phyloP scores from a whole-genome alignment of 352 stramenopile species.

The Phytopythium ostracodes region DNA sequence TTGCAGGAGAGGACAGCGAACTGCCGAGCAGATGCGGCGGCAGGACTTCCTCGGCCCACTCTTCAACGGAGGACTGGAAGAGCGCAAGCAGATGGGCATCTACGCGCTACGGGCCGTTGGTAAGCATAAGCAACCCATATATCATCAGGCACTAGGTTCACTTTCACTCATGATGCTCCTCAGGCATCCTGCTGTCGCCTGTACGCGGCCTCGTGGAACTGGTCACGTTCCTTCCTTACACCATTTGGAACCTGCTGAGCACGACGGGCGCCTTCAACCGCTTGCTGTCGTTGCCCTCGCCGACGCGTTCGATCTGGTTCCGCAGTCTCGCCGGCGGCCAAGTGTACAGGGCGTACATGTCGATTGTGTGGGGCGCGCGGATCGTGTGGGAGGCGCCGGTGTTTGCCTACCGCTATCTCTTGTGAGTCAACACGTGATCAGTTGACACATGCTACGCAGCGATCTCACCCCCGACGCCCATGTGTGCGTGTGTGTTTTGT shows the following conservation, averaged over 20 bases:
- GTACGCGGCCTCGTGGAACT: slow-evolving; percentile 46
- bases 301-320: slow-evolving; percentile 41
- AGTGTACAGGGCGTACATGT: slow-evolving; percentile 45
- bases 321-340: slow-evolving; percentile 51
- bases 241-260: slow-evolving; percentile 38
- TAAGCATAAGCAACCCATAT: too few species aligned
- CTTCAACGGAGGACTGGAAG: slow-evolving; percentile 48
- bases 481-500: slow-evolving; percentile 6
- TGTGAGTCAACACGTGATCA: slow-evolving; percentile 35
- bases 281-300: slow-evolving; percentile 25
- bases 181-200: slow-evolving; percentile 52
- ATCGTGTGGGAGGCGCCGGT: slow-evolving; percentile 70
- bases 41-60: slow-evolving; percentile 63
- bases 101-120: slow-evolving; percentile 48
- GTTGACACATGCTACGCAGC: not conserved
- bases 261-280: slow-evolving; percentile 27
- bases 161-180: not conserved
- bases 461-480: not conserved
- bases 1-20: slow-evolving; percentile 30
- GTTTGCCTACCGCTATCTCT: slow-evolving; percentile 68
- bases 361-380: slow-evolving; percentile 35
- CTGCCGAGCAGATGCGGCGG: slow-evolving; percentile 44
- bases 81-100: slow-evolving; percentile 51
- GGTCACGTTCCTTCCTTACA: slow-evolving; percentile 41
- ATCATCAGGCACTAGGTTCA: too few species aligned